Base-by-base conservation (phyloP, 495 filamentous ascomycete genomes). In the Chaetomium fimeti region DNA sequence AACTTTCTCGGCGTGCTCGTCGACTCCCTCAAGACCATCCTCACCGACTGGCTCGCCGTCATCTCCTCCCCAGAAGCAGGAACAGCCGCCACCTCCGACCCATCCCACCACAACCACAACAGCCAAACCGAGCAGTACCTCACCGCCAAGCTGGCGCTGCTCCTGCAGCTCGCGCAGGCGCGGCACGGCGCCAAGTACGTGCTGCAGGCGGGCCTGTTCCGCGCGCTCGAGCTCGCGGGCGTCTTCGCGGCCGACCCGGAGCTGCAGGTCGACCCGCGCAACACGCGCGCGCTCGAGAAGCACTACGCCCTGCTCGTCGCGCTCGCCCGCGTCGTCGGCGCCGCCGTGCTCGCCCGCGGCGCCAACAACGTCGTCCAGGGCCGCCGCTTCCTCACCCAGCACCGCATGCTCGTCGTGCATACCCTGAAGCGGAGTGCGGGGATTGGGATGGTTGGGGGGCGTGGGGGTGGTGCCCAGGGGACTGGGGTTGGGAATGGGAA, bases 181-280 rank as follows among this genome's bases (percentile, higher is more conserved):
- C 86, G 90, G 66, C 75, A 74, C 9, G 95, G 94, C 22, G 92
- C 93, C 18, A 88, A 84, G 38, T 85, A 89, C 59, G 86, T 98
- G 42, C 80, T 97, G 16, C 91, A 92, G 62, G 87, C 90, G 22
- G 93, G 93, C 58, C 83, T 99, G n/a, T 95, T 99, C 80, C 83
- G 87, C 59, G 82, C 90, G 0, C 81, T 97, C 27, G 88, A 88
- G 24, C 84, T 88, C 27, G 94, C 92, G 4, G 82, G 85, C 12
- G 79, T 97, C 15, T 98, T 98, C 73, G 83, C 87, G n/a, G 87
- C 88, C 25, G 94, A 99, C 75, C 93, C 95, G 6, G 94, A 99
- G 75, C 85, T 98, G 18, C 64, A 71, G 66, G 72, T 71, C 47
- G 63, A 74, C 45, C 62, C 72, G n/a, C 55, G 64, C 32, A 87